phyloP scores from a whole-genome alignment of 192 early-diverging fungal species.

The Backusella mclennaniae region DNA sequence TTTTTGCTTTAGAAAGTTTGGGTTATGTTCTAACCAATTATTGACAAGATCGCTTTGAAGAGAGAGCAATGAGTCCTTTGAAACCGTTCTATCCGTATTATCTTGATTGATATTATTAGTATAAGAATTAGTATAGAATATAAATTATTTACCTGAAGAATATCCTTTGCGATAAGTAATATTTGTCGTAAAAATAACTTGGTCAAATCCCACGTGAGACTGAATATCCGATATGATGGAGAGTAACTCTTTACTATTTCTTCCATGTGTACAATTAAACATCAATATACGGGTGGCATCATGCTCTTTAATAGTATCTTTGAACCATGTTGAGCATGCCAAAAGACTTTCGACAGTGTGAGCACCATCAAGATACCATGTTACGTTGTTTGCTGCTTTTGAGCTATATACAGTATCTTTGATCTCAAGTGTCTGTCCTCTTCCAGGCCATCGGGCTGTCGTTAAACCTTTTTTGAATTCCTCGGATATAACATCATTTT shows the following conservation, averaged over 20 bases:
- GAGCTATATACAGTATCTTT: conserved; percentile 28
- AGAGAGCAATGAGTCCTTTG: conserved; percentile 54
- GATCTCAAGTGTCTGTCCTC: conserved; percentile 66
- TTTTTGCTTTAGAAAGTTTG: conserved; percentile 8
- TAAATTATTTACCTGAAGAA: conserved; percentile 35
- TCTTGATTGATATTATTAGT: conserved; percentile 38
- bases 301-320: conserved; percentile 18
- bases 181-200: conserved; percentile 84
- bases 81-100: conserved; percentile 67
- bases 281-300: conserved; percentile 59
- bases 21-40: conserved; percentile 50
- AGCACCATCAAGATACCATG: conserved; percentile 92
- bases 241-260: conserved; percentile 65
- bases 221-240: conserved; percentile 50
- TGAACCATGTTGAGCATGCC: conserved; percentile 58
- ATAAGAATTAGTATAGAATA: not conserved
- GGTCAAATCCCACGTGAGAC: conserved; percentile 46
- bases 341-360: conserved; percentile 88
- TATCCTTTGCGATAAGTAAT: conserved; percentile 44
- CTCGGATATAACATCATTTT: conserved; percentile 35
- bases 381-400: conserved; percentile 31
- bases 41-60: conserved; percentile 61
- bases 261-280: conserved; percentile 85
- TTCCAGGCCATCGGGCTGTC: conserved; percentile 81
- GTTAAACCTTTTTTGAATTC: conserved; percentile 67